Conservation (phyloP, 148 eudicot genomes). For the Rhododendron simsii region DNA sequence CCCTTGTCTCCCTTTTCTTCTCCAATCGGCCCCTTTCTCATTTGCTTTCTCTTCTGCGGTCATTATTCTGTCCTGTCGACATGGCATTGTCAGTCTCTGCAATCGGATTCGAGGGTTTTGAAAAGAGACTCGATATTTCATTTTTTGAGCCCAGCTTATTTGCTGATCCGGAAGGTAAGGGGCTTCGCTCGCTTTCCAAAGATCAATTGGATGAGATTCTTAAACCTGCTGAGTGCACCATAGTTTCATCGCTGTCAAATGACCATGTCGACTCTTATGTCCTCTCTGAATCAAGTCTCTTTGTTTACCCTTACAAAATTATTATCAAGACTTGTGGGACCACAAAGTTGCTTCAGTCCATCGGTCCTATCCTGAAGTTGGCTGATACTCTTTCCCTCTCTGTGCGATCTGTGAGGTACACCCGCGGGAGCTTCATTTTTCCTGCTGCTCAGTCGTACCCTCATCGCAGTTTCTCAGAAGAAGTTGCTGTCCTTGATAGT, state of each 20-base stretch:
- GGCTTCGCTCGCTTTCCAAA: conserved; percentile 23
- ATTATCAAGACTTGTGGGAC: conserved; percentile 41
- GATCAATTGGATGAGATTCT: conserved; percentile 30
- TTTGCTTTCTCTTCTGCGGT: neutral
- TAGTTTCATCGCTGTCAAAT: conserved; percentile 29
- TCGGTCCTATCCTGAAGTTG: conserved; percentile 24
- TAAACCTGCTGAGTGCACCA: conserved; percentile 35
- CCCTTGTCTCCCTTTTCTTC: conserved; percentile 19
- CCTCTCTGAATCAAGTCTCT: conserved; percentile 38
- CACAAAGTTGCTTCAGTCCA: conserved; percentile 28
- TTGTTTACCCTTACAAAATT: conserved; percentile 31
- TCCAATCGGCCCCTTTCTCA: neutral
- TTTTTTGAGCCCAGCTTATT: conserved; percentile 29
- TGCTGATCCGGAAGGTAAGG: conserved; percentile 31
- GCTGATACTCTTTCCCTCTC: conserved; percentile 22
- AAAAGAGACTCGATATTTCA: conserved; percentile 36
- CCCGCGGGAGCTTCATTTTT: conserved; percentile 36
- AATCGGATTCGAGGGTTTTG: conserved; percentile 38
- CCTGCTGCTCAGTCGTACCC: conserved; percentile 27
- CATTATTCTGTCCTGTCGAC: neutral
- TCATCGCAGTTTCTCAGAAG: conserved; percentile 31
- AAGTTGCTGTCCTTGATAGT: conserved; percentile 27
- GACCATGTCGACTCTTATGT: conserved; percentile 32
- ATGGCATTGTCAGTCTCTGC: conserved; percentile 28
- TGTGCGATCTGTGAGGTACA: conserved; percentile 29